These are phyloP conservation scores for Bipolaris cookei DNA, from an alignment of 2,329 filamentous ascomycete genomes.

Conservation along the genomic window DNA sequence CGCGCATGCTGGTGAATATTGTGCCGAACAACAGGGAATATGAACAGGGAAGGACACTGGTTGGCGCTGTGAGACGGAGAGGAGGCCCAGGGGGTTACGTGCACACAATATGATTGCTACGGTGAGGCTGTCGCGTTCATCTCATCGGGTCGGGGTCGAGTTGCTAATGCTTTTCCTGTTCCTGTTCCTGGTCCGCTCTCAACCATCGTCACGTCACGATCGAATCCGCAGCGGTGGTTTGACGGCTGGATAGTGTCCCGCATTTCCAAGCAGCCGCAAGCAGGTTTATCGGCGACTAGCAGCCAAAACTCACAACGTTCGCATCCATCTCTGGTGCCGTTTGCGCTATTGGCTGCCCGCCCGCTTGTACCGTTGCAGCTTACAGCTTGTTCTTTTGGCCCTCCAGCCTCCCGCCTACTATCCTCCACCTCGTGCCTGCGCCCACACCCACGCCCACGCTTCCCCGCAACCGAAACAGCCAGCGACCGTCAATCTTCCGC, in stretches of 20 bases:
- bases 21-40: slow-evolving; percentile 3
- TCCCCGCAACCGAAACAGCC: slow-evolving; percentile 22
- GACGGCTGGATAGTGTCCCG: slow-evolving; percentile 13
- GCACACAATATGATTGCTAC: background rate
- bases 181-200: background rate
- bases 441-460: slow-evolving; percentile 14
- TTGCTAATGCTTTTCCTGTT: background rate
- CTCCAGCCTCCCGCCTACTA: slow-evolving; percentile 11
- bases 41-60: slow-evolving; percentile 1
- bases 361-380: slow-evolving; percentile 9
- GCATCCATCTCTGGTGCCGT: slow-evolving; percentile 8
- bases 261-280: slow-evolving; percentile 8
- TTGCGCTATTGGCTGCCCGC: slow-evolving; percentile 25
- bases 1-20: background rate
- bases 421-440: background rate
- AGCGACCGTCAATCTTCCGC: slow-evolving; percentile 15
- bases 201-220: background rate
- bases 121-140: too few species aligned
- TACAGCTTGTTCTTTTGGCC: slow-evolving; percentile 16
- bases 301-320: slow-evolving; percentile 18
- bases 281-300: slow-evolving; percentile 14
- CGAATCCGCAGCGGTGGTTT: background rate
- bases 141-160: too few species aligned
- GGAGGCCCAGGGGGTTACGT: slow-evolving; percentile 1
- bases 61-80: background rate